A percentile compares a stretch with the other conserved stretches of the same genome.
Evolutionary conservation across 495 filamentous ascomycete species (phyloP).

Genomic region (Neurospora sp.): DNA sequence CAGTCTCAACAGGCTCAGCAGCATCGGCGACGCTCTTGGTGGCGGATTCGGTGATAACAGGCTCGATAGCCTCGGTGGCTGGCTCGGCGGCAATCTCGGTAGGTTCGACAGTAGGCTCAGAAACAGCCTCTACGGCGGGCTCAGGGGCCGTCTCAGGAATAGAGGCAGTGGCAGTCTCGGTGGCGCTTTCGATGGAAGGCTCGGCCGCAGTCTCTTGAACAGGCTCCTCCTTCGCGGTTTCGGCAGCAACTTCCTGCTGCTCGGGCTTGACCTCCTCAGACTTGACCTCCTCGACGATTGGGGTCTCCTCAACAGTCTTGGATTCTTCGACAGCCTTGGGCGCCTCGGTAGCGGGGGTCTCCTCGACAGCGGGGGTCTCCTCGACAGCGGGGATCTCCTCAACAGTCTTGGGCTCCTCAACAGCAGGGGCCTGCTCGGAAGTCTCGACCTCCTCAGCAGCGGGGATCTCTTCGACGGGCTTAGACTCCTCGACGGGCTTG

Average conservation of each 20-base stretch:
- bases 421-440: not conserved
- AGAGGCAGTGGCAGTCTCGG: conserved; percentile 1
- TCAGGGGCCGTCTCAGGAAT: not conserved
- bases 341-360: conserved; percentile 3
- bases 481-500: conserved; percentile 2
- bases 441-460: not conserved
- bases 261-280: conserved; percentile 1
- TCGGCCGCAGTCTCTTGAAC: conserved; percentile 4
- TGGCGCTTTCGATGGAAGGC: not conserved
- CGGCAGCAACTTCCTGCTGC: not conserved
- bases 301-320: conserved; percentile 1
- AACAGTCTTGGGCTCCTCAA: conserved; percentile 2
- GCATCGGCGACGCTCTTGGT: not conserved
- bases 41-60: not conserved
- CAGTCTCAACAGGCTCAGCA: not conserved
- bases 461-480: conserved; percentile 2
- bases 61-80: not conserved
- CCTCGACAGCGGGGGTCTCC: conserved; percentile 1
- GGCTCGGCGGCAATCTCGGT: not conserved
- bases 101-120: not conserved
- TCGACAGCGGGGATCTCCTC: not conserved
- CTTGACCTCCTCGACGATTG: conserved; percentile 2
- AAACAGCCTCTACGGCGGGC: not conserved
- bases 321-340: conserved; percentile 5
- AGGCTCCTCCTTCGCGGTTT: conserved; percentile 1